Conservation (phyloP, 2,329 filamentous ascomycete genomes). For the Rugonectria rugulosa region DNA sequence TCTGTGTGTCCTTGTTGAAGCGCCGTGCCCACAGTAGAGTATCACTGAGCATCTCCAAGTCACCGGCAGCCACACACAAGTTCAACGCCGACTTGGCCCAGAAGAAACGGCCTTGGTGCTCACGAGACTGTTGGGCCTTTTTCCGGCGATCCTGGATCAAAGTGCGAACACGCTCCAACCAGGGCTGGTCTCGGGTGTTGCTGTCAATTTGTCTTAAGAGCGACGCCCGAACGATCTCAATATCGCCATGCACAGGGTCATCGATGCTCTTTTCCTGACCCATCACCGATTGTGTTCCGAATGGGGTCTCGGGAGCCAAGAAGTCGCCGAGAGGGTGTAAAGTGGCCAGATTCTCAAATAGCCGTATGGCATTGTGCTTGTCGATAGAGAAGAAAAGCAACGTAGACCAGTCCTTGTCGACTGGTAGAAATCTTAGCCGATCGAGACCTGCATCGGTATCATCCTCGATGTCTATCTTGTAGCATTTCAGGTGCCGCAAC, state of each 20-base stretch:
- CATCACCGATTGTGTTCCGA: conserved; percentile 9
- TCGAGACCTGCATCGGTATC: conserved; percentile 7
- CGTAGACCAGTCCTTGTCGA: conserved; percentile 23
- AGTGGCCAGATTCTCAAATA: conserved; percentile 29
- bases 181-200: conserved; percentile 10
- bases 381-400: conserved; percentile 25
- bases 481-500: conserved; percentile 24
- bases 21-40: conserved; percentile 40
- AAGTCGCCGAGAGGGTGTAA: conserved; percentile 26
- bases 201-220: conserved; percentile 21
- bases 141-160: conserved; percentile 32
- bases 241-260: conserved; percentile 18
- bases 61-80: conserved; percentile 37
- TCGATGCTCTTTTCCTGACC: conserved; percentile 13
- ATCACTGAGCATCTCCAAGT: conserved; percentile 32
- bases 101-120: conserved; percentile 30
- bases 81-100: conserved; percentile 39
- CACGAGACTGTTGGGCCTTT: conserved; percentile 33
- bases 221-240: conserved; percentile 21
- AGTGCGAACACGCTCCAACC: conserved; percentile 21
- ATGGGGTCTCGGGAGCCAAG: not conserved
- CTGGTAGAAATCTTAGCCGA: conserved; percentile 1
- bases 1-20: conserved; percentile 39
- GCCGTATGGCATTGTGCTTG: conserved; percentile 10
- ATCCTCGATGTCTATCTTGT: conserved; percentile 35